Evolutionary conservation across 192 early-diverging fungal species (phyloP), one percentile per base, ranked within the genome.

Genomic region (Coemansia sp.): DNA sequence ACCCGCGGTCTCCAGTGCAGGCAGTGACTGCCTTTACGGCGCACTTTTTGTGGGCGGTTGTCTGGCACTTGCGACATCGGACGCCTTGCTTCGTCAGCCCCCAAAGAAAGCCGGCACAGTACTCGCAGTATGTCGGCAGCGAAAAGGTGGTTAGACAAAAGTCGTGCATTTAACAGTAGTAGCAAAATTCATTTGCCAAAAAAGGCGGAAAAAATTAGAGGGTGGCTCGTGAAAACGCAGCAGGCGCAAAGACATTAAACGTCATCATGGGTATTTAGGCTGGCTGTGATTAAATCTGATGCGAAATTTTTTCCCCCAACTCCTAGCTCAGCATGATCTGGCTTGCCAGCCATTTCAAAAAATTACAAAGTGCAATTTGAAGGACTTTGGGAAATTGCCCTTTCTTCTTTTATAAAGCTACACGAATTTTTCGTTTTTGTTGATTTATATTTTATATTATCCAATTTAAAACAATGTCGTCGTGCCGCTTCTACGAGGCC

Each of bases 401-500:
- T 46, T 33, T 19, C 27, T 21, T 44, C 59, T 40, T 63, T 60
- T 39, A 9, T 41, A 41, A 48, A 1, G 1, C n/a, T 24, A 19
- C 46, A 41, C 40, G 40, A 41, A 41, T 48, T 31, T 16, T 51
- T 34, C 29, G 11, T 21, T 59, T 62, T 39, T 41, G 31, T 27
- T 33, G 14, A 35, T 33, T 44, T 53, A 41, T 51, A 50, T 59
- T 7, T 14, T 53, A 41, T 14, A 69, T 53, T 35, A 6, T 34
- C 9, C 34, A 34, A 59, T 44, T 45, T 7, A 19, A 46, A 34
- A 59, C 10, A 53, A 72, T 72, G 39, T 71, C 67, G 27, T 46
- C 65, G 42, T 97, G 92, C 84, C 93, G 95, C 67, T 96, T 95
- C 89, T 99, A 99, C 87, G 92, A 95, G 80, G 87, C 90, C 68